Evolutionary conservation across 768 basidiomycete species (phyloP).

Genomic region (Phylloporus rhodoxanthus): DNA sequence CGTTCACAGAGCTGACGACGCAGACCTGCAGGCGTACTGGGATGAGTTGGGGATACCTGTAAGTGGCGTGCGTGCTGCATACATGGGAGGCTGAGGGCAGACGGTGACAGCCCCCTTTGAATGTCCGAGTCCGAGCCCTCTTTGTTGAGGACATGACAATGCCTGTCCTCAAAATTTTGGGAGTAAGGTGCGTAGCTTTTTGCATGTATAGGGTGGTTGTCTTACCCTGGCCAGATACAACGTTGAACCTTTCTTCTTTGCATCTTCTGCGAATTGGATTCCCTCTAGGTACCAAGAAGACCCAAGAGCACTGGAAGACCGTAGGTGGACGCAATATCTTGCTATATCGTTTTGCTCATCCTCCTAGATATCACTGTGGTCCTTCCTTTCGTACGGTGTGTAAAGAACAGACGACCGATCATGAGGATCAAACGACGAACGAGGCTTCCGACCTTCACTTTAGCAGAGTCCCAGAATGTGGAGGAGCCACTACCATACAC

Average conservation of each 20-base stretch:
- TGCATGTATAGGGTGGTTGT: neutral
- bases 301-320: conserved; percentile 29
- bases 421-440: conserved; percentile 10
- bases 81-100: neutral
- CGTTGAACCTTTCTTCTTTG: conserved; percentile 42
- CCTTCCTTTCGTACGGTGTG: conserved; percentile 37
- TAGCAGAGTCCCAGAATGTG: neutral
- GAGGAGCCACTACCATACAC: conserved; percentile 7
- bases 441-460: conserved; percentile 13
- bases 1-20: conserved; percentile 11
- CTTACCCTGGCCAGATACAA: conserved; percentile 29
- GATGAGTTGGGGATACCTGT: conserved; percentile 21
- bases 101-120: conserved; percentile 18
- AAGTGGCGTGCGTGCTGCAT: conserved; percentile 2
- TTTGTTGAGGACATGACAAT: conserved; percentile 35
- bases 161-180: conserved; percentile 36
- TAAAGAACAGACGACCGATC: conserved; percentile 27
- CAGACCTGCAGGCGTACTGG: conserved; percentile 25
- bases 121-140: conserved; percentile 31
- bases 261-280: conserved; percentile 38
- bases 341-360: neutral
- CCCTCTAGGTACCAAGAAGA: conserved; percentile 40
- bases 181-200: conserved; percentile 29
- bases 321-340: conserved; percentile 25
- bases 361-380: conserved; percentile 39